Evolutionary conservation across 495 filamentous ascomycete species (phyloP), one percentile per base, ranked within the genome.

Genomic region (Pseudomonodictys pantanalensis): DNA sequence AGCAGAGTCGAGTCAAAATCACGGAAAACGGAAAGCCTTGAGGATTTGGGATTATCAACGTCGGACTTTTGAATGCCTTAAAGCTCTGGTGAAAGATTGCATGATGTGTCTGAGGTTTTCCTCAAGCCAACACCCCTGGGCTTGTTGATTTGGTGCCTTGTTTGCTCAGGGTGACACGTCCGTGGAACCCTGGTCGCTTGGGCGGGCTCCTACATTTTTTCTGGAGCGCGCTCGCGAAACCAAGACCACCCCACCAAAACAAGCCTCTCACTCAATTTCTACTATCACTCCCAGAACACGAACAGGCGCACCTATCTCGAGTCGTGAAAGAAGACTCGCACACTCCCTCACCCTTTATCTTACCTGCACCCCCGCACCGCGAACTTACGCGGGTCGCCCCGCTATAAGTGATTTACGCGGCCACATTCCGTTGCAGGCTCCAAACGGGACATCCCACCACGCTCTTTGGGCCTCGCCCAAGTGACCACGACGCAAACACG

Each of bases 201-300:
- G 24, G n/a, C 38, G 18, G 32, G 20, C 9, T 2, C n/a, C 28
- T 38, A 38, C 35, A 29, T 52, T 63, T 63, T 33, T 52, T 18
- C 42, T 5, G 42, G 32, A 41, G 48, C 61, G 56, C 54, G n/a
- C 45, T 54, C 55, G 56, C 51, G 49, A 46, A 65, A 38, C 25
- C 52, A 12, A 25, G 50, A 49, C 33, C 30, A 51, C 59, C 51
- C 56, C 50, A 61, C 62, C 55, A 60, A 32, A 64, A 58, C 61
- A 65, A 59, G 32, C 26, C 11, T 42, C 38, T 24, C 7, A 25
- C 41, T 26, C 51, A 60, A 47, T 39, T 63, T 52, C 42, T n/a
- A 45, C 3, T 25, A 25, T 15, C 24, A 49, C 30, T 30, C 25
- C 25, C 43, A 28, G 22, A 10, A 44, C 59, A 38, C 57, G 29